Evolutionary conservation across 257 asterid species (phyloP), one percentile per base, ranked within the genome.

Genomic region (Anisodus tanguticus): DNA sequence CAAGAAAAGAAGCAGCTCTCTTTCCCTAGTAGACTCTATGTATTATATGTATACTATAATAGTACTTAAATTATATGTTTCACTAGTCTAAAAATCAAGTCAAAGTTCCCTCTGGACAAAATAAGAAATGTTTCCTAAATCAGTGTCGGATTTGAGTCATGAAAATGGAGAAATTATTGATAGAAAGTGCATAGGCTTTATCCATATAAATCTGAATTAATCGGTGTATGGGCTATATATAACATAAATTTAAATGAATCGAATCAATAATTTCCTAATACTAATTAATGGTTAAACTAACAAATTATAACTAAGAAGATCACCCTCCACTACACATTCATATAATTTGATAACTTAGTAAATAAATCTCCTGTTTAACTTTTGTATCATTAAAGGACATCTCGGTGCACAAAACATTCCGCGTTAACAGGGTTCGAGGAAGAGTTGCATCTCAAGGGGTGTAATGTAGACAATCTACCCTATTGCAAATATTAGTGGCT

Each of bases 1-100:
- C 95, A 80, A 91, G 94, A 83, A 86, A 86, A 90, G 91, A 92
- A 89, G 35, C 2, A 31, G 77, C 92, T 88, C 90, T 87, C 88
- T 83, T 88, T 87, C 86, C 93, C 90, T 88, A 81, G 85, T 86
- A 79, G 47, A 37, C 77, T 62, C 74, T 87, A 85, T 84, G 54
- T 83, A 83, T 88, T 86, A 57, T 62, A 41, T 70, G 19, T n/a
- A 31, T 31, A 31, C 35, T 31, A 31, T 31, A 31, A 31, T 19
- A 19, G 4, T 62, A 62, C 19, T 63, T 63, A 39, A 53, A 43
- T 19, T n/a, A 16, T 76, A 19, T 45, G n/a, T 59, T 64, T 69
- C 54, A 3, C 10, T 35, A n/a, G 3, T 63, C 70, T 63, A 63
- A 11, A 10, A 63, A 9, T 6, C 37, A 63, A 63, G 41, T 19